Conservation (phyloP, 805 yeast species). For the Hanseniaspora vineae region DNA sequence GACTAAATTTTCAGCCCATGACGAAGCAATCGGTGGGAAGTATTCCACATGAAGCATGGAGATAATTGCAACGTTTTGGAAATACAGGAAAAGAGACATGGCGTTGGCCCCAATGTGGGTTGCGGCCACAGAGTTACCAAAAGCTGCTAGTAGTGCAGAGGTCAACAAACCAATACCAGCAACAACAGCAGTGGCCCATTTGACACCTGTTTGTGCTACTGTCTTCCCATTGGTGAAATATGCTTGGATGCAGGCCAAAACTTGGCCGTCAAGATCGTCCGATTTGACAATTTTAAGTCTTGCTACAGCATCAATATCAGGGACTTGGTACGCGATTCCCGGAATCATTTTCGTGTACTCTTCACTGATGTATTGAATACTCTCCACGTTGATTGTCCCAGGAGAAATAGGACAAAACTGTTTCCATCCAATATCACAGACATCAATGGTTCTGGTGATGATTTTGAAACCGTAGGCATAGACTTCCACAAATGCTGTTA, state of each 20-base stretch:
- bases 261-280: slow-evolving; percentile 28
- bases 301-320: slow-evolving; percentile 73
- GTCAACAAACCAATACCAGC: slow-evolving; percentile 78
- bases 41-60: slow-evolving; percentile 75
- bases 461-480: slow-evolving; percentile 79
- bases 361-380: slow-evolving; percentile 45
- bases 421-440: slow-evolving; percentile 57
- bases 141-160: slow-evolving; percentile 71
- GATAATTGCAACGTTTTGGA: slow-evolving; percentile 77
- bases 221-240: slow-evolving; percentile 67
- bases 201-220: slow-evolving; percentile 65
- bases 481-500: slow-evolving; percentile 57
- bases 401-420: slow-evolving; percentile 86
- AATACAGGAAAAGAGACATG: slow-evolving; percentile 69
- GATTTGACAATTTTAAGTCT: slow-evolving; percentile 33
- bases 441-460: slow-evolving; percentile 42
- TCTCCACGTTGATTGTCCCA: slow-evolving; percentile 65
- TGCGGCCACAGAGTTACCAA: slow-evolving; percentile 83
- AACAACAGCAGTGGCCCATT: slow-evolving; percentile 88
- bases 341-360: slow-evolving; percentile 50
- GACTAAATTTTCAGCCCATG: slow-evolving; percentile 85
- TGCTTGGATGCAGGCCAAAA: slow-evolving; percentile 64
- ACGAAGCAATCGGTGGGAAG: slow-evolving; percentile 83
- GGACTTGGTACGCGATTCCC: slow-evolving; percentile 74
- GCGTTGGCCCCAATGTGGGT: slow-evolving; percentile 82